Evolutionary conservation across 441 rosid species (phyloP).

Genomic region (Erysimum cheiri): DNA sequence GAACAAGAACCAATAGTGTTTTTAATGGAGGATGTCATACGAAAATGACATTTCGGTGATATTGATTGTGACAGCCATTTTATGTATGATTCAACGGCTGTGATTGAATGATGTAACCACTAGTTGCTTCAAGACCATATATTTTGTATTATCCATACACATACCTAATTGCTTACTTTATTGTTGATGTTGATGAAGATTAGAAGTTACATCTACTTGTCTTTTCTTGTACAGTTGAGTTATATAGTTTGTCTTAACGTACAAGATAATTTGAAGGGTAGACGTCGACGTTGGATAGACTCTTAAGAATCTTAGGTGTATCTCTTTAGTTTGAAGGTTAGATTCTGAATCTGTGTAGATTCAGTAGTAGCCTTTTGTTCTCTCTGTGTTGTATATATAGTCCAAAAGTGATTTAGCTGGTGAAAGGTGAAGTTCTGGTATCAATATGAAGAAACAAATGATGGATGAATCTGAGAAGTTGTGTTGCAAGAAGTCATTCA

Average conservation of each 20-base stretch:
- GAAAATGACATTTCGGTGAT: constrained; percentile 30
- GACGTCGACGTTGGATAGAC: constrained; percentile 34
- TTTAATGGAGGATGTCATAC: constrained; percentile 31
- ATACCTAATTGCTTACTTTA: constrained; percentile 28
- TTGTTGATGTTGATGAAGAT: constrained; percentile 30
- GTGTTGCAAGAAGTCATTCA: constrained; percentile 36
- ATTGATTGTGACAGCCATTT: constrained; percentile 34
- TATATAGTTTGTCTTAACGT: constrained; percentile 39
- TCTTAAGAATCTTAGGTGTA: constrained; percentile 46
- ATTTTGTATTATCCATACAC: constrained; percentile 16
- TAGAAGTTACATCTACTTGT: constrained; percentile 51
- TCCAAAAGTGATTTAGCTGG: constrained; percentile 27
- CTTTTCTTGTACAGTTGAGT: constrained; percentile 36
- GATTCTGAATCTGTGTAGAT: constrained; percentile 36
- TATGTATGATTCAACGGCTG: constrained; percentile 29
- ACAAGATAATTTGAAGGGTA: constrained; percentile 38
- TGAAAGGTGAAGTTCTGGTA: constrained; percentile 22
- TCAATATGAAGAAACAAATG: constrained; percentile 51
- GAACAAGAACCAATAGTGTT: constrained; percentile 20
- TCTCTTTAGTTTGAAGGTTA: constrained; percentile 43
- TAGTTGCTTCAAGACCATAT: constrained; percentile 32
- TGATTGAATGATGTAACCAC: constrained; percentile 21
- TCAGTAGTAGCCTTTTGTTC: constrained; percentile 1
- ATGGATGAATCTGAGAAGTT: constrained; percentile 44
- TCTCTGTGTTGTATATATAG: constrained; percentile 30